phyloP scores from a whole-genome alignment of 441 rosid genomes.

The Euphorbia corollata region DNA sequence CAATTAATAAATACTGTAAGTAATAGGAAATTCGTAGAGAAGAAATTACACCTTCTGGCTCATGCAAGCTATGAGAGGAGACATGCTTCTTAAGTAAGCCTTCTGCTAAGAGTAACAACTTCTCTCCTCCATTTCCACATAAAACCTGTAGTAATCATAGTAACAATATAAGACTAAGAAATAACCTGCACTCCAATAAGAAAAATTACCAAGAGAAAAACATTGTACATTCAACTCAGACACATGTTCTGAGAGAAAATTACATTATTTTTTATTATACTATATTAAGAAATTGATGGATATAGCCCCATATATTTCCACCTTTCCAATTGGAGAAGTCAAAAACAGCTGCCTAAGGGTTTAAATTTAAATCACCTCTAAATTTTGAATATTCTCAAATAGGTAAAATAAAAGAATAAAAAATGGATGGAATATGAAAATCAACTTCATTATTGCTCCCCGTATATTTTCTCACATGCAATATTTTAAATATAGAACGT shows the following conservation, averaged over 20 bases:
- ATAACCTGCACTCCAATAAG: neutral
- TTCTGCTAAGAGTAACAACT: conserved; percentile 78
- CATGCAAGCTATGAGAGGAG: conserved; percentile 87
- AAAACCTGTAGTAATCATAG: conserved; percentile 47
- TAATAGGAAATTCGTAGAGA: neutral
- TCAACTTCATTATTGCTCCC: neutral
- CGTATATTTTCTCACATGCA: too few species aligned
- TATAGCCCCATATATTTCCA: neutral
- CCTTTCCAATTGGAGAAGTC: neutral
- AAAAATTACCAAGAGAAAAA: neutral
- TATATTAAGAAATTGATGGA: neutral
- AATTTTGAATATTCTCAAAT: neutral
- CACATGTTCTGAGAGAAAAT: neutral
- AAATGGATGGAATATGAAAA: neutral
- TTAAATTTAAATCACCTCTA: neutral
- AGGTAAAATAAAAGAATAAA: neutral
- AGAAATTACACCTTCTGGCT: conserved; percentile 73
- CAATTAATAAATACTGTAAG: neutral
- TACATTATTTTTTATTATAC: neutral
- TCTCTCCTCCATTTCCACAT: conserved; percentile 83
- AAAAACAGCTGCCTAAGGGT: neutral
- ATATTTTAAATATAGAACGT: too few species aligned
- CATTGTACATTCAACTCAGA: neutral
- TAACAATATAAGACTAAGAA: conserved; percentile 16
- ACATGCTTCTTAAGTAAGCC: conserved; percentile 92